A percentile compares a stretch with the other conserved stretches of the same genome.
phyloP scores from a whole-genome alignment of 169 alveolate species.

The Plasmodium coatneyi region DNA sequence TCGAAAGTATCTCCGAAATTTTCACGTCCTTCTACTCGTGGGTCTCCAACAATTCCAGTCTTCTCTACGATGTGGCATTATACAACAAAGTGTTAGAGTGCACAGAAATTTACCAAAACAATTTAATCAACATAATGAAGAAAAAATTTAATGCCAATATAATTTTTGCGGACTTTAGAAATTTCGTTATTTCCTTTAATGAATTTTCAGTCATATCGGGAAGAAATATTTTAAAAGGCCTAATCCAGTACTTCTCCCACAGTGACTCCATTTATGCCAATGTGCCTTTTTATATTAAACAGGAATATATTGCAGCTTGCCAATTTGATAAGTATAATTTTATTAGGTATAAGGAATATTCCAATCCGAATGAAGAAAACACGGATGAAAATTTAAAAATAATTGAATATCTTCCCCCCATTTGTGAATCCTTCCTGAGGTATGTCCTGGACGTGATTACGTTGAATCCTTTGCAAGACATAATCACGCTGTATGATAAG shows the following conservation, averaged over 20 bases:
- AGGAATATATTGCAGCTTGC: slow-evolving; percentile 84
- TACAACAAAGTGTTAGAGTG: slow-evolving; percentile 71
- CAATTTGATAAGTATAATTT: slow-evolving; percentile 80
- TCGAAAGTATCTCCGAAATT: slow-evolving; percentile 65
- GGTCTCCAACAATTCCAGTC: slow-evolving; percentile 69
- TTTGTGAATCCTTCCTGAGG: slow-evolving; percentile 82
- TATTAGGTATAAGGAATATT: slow-evolving; percentile 83
- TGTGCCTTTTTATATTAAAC: slow-evolving; percentile 81
- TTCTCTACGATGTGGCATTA: slow-evolving; percentile 60
- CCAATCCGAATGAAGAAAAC: slow-evolving; percentile 79
- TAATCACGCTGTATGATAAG: slow-evolving; percentile 18
- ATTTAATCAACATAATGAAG: slow-evolving; percentile 76
- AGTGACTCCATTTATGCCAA: slow-evolving; percentile 80
- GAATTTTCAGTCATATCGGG: slow-evolving; percentile 82
- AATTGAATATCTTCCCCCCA: slow-evolving; percentile 81
- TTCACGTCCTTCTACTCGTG: slow-evolving; percentile 66
- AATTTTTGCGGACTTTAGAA: slow-evolving; percentile 79
- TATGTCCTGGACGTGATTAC: slow-evolving; percentile 60
- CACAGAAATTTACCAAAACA: slow-evolving; percentile 75
- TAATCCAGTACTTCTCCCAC: slow-evolving; percentile 76
- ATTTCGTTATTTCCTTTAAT: slow-evolving; percentile 79
- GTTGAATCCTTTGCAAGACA: slow-evolving; percentile 44
- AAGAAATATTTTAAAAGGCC: slow-evolving; percentile 77
- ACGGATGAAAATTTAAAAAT: slow-evolving; percentile 81
- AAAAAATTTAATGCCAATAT: slow-evolving; percentile 76